Base-by-base conservation (phyloP, 1,284 basidiomycete species). In the Nidula niveotomentosa region DNA sequence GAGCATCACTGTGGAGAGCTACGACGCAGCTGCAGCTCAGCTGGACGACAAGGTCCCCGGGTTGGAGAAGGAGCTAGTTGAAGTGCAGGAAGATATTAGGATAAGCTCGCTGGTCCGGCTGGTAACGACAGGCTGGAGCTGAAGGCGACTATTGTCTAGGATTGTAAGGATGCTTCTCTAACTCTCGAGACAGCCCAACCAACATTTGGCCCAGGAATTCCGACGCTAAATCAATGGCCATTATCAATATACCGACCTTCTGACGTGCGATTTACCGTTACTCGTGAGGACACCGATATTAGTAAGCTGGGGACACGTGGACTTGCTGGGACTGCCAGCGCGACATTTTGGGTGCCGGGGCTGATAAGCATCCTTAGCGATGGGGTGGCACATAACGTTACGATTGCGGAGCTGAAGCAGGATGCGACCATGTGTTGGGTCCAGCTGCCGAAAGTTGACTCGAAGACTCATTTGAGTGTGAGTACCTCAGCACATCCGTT, bases 281-380 rank as follows among this genome's bases (percentile, higher is more conserved):
- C 45, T n/a, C 23, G 30, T 18, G 41, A 10, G 7, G 9, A 39
- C 15, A n/a, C 48, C 13, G 13, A 23, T 8, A 36, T 36, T 49
- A 35, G 37, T 8, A 9, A 41, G 45, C 47, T 39, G 48, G 2
- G 60, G 63, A 54, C 10, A n/a, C 15, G n/a, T 17, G 51, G 53
- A 8, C 44, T 2, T 49, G 1, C 48, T 53, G 44, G 66, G 2
- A 63, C 60, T 34, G 52, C 72, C 34, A 68, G 56, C 43, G 65
- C 70, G 8, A 71, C 67, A 1, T 73, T 69, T 62, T 53, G 56
- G 4, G 63, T 74, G 6, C 69, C 70, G 1, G 72, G 70, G 2
- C 35, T 65, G 35, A 62, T 67, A 1, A 65, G 58, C 23, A 64
- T 74, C 13, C 69, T 70, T 0, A 65, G 63, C 15, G 70, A 72